Conservation (phyloP, 2,329 filamentous ascomycete species). For the Pyricularia sp. region DNA sequence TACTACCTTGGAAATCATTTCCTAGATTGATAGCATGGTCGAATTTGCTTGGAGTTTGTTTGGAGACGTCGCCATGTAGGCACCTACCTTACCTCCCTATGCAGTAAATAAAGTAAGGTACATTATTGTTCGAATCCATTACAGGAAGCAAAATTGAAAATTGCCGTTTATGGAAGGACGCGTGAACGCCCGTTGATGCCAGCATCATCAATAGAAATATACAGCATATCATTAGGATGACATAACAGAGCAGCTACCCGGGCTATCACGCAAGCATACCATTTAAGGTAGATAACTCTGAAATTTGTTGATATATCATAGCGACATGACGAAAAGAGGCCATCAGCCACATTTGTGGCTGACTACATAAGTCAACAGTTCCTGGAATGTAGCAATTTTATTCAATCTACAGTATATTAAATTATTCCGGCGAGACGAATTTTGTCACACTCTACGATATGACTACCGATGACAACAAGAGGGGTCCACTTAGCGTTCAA, state of each 20-base stretch:
- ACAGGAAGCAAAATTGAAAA: no score
- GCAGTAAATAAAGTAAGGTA: no score
- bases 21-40: no score
- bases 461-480: not conserved
- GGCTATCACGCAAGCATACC: not conserved
- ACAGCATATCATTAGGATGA: not conserved
- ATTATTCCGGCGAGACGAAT: not conserved
- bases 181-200: not conserved
- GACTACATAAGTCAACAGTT: no score
- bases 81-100: no score
- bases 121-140: no score
- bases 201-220: not conserved
- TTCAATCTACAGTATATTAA: not conserved
- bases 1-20: no score
- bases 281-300: not conserved
- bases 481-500: not conserved
- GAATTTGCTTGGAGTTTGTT: no score
- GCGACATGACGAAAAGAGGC: no score
- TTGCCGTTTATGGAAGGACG: not conserved
- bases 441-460: not conserved
- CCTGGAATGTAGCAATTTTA: not conserved
- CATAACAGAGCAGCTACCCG: not conserved
- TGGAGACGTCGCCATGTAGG: no score
- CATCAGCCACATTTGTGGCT: no score
- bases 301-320: no score